A percentile compares a stretch with the other conserved stretches of the same genome.
Evolutionary conservation across 768 basidiomycete species (phyloP).

Genomic region (Zangia roseola): DNA sequence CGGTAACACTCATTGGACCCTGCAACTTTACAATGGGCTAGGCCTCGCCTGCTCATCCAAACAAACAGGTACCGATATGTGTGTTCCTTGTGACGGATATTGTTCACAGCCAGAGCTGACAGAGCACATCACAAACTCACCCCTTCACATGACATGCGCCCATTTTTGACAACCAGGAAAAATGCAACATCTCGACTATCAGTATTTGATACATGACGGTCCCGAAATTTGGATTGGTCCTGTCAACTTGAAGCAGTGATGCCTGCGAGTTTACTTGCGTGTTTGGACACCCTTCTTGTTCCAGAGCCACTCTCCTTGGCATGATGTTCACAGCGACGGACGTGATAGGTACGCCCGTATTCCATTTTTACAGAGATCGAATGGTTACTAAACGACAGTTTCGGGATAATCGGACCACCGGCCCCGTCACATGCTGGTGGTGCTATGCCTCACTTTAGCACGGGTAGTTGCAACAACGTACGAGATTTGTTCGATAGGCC

Average conservation of each 20-base stretch:
- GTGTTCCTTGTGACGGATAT: not conserved
- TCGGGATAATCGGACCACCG: not conserved
- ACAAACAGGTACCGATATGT: not conserved
- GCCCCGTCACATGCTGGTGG: not conserved
- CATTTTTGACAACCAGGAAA: not conserved
- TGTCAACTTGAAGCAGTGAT: not conserved
- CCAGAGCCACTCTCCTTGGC: not conserved
- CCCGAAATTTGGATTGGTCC: not conserved
- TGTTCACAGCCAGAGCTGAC: not conserved
- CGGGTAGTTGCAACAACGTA: not conserved
- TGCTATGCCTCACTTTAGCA: not conserved
- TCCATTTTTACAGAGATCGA: not conserved
- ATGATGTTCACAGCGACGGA: conserved; percentile 1
- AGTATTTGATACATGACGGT: conserved; percentile 3
- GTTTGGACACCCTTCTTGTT: not conserved
- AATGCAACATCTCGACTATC: conserved; percentile 3
- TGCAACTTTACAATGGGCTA: no score
- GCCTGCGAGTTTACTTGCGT: not conserved
- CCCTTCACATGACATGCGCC: not conserved
- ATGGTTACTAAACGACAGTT: not conserved
- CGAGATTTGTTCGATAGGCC: not conserved
- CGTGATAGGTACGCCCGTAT: not conserved
- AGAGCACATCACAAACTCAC: no score
- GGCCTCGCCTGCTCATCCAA: no score
- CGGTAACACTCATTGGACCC: no score